Evolutionary conservation across 495 filamentous ascomycete genomes (phyloP), one percentile per base, ranked within the genome.

Genomic region (Trichoderma reesei): DNA sequence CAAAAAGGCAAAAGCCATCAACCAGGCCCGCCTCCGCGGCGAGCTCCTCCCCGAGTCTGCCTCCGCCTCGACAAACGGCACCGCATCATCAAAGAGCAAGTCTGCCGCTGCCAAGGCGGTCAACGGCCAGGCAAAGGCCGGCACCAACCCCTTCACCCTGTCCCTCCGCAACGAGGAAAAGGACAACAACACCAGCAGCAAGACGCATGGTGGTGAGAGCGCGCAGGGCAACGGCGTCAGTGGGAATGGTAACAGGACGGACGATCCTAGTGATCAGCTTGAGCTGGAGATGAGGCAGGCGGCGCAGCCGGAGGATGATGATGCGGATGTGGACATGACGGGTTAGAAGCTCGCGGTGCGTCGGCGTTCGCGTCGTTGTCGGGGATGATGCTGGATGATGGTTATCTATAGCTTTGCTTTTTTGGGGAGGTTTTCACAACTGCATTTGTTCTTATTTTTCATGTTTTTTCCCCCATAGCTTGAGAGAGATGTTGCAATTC

Each of bases 1-100:
- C 80, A 88, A 88, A 74, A 81, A 90, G 68, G 85, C 86, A 76
- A 95, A 94, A 73, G 84, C 82, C 4, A 66, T 72, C 56, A 72
- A 77, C 0, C 72, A 78, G 41, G 73, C 77, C 41, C 71, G 74
- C 46, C 68, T 80, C 37, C 71, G 64, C 60, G 75, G 72, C 46
- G 75, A 71, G 48, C 59, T 65, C 0, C 62, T 42, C 41, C 16
- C 41, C 41, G 16, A 38, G 6, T 56, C 37, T 31, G 63, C 62
- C 20, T 41, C 38, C 59, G 41, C 60, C 20, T 7, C 34, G 34
- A 2, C 54, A 60, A 54, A 62, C 18, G 63, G 26, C 8, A 68
- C 26, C 26, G 37, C 61, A 60, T 31, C 26, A 46, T 26, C 54
- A 31, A 42, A 59, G 48, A 36, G 44, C 2, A 67, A 66, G 44